These are phyloP conservation scores for Sphaerobolus stellatus DNA, from an alignment of 1,284 basidiomycete species.

Conservation along the genomic window DNA sequence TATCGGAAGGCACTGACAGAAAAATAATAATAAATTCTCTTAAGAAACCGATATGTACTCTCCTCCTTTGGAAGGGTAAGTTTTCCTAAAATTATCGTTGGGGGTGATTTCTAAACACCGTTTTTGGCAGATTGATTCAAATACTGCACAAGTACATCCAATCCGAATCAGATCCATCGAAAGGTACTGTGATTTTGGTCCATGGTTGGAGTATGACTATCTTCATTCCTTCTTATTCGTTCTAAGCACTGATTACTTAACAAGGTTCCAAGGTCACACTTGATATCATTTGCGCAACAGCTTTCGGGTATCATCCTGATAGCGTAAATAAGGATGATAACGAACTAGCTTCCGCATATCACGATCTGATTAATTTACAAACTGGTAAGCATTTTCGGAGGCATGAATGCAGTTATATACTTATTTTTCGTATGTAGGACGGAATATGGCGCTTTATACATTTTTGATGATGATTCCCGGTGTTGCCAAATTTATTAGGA, in stretches of 20 bases:
- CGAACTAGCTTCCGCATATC: constrained; percentile 47
- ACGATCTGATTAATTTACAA: constrained; percentile 41
- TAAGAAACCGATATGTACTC: constrained; percentile 51
- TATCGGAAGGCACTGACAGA: background rate
- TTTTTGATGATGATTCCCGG: constrained; percentile 40
- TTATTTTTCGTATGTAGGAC: constrained; percentile 24
- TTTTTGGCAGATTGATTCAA: constrained; percentile 34
- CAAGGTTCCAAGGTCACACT: constrained; percentile 52
- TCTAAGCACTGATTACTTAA: background rate
- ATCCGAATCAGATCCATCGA: constrained; percentile 20
- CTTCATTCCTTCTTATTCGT: background rate
- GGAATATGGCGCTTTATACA: constrained; percentile 40
- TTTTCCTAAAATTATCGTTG: background rate
- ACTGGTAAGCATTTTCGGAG: too few species aligned
- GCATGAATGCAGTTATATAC: background rate
- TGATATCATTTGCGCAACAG: constrained; percentile 50
- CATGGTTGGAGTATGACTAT: constrained; percentile 47
- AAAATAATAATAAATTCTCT: background rate
- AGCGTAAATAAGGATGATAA: constrained; percentile 46
- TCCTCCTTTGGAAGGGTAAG: constrained; percentile 43
- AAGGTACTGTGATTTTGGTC: constrained; percentile 36
- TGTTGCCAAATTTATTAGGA: constrained; percentile 25
- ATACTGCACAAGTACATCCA: constrained; percentile 37
- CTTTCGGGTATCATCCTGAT: constrained; percentile 47
- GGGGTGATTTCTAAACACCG: background rate